These are phyloP conservation scores for Geosiphon pyriformis DNA, from an alignment of 192 early-diverging fungal genomes.

Conservation along the genomic window DNA sequence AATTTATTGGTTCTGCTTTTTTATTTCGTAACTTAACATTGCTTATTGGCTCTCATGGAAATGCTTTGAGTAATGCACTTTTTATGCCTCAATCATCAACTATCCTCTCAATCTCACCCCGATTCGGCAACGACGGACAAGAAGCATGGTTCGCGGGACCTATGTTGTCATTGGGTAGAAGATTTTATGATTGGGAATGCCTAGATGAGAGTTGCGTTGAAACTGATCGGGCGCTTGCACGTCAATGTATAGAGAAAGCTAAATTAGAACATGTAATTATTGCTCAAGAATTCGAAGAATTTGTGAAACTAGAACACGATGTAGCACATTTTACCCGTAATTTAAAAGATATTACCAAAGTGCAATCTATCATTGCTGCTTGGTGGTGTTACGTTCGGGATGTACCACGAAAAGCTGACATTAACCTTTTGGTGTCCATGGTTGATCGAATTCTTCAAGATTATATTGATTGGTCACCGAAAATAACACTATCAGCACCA, in stretches of 20 bases:
- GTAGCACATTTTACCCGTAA: not conserved
- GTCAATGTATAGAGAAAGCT: not conserved
- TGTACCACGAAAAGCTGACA: not conserved
- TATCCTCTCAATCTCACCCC: not conserved
- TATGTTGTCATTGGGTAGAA: not conserved
- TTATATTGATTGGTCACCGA: not conserved
- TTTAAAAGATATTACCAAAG: not conserved
- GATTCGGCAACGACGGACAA: not conserved
- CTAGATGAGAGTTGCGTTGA: not conserved
- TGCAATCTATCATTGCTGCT: not conserved
- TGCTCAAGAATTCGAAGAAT: not conserved
- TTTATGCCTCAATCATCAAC: not conserved
- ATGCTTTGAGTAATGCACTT: not conserved
- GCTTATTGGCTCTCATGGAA: not conserved
- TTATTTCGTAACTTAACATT: not conserved
- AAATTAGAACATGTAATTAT: not conserved
- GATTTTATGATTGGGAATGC: not conserved
- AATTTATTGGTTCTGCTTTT: not conserved
- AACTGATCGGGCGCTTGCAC: not conserved
- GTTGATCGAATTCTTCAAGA: not conserved
- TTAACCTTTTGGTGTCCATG: not conserved
- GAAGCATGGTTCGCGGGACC: not conserved
- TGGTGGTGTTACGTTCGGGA: not conserved
- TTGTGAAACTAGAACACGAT: not conserved
- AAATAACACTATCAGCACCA: not conserved